These are phyloP conservation scores for Boechera stricta DNA, from an alignment of 345 rosid species.

Conservation along the genomic window DNA sequence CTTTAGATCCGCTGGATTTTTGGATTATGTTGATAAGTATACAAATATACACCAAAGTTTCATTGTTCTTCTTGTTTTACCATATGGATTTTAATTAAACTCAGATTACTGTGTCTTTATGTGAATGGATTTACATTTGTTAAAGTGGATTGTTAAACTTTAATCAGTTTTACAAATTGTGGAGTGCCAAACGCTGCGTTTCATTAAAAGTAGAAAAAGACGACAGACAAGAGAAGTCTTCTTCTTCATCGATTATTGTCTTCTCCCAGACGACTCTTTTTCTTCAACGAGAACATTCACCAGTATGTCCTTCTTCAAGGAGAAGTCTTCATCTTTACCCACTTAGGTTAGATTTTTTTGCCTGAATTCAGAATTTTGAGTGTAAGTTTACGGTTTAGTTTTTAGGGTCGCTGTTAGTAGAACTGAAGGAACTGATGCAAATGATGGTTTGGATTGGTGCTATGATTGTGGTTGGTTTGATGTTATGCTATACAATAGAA, in stretches of 20 bases:
- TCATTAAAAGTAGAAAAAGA: background rate
- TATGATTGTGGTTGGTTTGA: background rate
- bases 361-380: background rate
- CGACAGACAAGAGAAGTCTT: background rate
- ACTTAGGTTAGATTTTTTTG: conserved; percentile 6
- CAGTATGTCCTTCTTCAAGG: background rate
- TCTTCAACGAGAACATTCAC: background rate
- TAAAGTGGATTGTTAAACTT: background rate
- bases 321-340: background rate
- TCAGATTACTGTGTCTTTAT: background rate
- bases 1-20: background rate
- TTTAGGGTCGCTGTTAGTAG: background rate
- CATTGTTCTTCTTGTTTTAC: background rate
- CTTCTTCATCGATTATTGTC: background rate
- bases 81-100: background rate
- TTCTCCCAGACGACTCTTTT: background rate
- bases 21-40: conserved; percentile 22
- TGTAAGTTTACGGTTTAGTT: background rate
- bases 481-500: background rate
- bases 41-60: conserved; percentile 6
- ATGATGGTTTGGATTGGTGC: background rate
- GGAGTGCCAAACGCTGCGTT: conserved; percentile 6
- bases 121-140: conserved; percentile 1
- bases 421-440: background rate
- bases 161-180: background rate